Evolutionary conservation across 345 rosid genomes (phyloP).

Genomic region (Carallia brachiata): DNA sequence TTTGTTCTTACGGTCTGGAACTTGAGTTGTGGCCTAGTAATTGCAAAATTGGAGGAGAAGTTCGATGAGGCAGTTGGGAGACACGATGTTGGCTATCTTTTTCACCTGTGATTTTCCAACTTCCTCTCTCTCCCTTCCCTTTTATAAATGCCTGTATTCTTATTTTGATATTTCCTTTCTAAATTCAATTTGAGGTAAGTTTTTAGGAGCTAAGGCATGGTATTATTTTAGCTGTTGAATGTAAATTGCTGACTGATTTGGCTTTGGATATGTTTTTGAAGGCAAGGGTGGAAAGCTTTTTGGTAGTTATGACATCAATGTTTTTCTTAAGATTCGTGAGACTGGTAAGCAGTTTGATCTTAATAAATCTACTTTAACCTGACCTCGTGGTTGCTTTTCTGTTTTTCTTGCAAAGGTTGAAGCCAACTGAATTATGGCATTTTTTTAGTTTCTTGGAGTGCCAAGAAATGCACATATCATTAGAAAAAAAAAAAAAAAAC

Average conservation of each 20-base stretch:
- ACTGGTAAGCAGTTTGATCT: constrained; percentile 45
- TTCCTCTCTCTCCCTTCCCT: neutral
- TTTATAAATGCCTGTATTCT: no score
- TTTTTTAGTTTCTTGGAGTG: no score
- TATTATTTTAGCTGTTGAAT: neutral
- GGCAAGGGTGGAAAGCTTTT: constrained; percentile 86
- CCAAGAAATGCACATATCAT: no score
- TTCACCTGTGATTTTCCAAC: constrained; percentile 50
- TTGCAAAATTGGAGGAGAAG: constrained; percentile 68
- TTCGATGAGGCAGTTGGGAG: constrained; percentile 66
- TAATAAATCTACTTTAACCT: neutral
- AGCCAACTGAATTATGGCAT: no score
- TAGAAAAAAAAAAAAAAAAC: no score
- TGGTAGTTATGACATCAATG: constrained; percentile 88
- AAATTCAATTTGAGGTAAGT: no score
- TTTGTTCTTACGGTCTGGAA: neutral
- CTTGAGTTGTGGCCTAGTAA: constrained; percentile 37
- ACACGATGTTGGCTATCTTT: constrained; percentile 77
- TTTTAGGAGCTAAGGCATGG: neutral
- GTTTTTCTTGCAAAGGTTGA: no score
- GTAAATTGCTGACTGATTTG: constrained; percentile 2
- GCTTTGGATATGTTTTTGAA: constrained; percentile 22
- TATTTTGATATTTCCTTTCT: no score
- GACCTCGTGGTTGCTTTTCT: neutral
- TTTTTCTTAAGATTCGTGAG: constrained; percentile 65